Base-by-base conservation (phyloP, 1,284 basidiomycete species). In the Austropuccinia psidii region DNA sequence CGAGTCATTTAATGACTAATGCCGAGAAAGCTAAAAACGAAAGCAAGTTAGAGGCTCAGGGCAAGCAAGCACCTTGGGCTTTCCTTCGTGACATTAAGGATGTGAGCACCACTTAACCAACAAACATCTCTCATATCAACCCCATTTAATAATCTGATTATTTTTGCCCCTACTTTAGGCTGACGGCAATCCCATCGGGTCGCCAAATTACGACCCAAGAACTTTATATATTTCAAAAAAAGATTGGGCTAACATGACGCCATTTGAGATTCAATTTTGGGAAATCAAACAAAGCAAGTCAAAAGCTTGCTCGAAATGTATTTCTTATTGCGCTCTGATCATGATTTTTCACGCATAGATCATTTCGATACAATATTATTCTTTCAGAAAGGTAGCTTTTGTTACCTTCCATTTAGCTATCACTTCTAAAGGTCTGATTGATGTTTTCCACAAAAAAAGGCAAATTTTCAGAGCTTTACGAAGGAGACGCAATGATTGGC, bases 151-250 rank as follows among this genome's bases (percentile, higher is more conserved):
- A 29, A 9, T 24, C 60, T 24, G 33, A 1, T 47, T 35, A 29
- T 39, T n/a, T 62, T 45, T 35, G 47, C 45, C 21, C 68, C 65
- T 19, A 37, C 76, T 69, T 43, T 79, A 93, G 88, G 94, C 90
- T 84, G 91, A 98, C 77, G 86, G 88, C 4, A 85, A 88, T 75
- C 84, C 86, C 57, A 91, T 92, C 17, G 88, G 86, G 43, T 86
- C 95, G 77, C 87, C 90, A 0, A 87, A 90, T n/a, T 98, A 97
- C 79, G 96, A 99, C 79, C 90, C 90, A 2, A 85, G 95, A 74
- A 97, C 96, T 0, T 82, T 98, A 55, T 87, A 86, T 79, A 87
- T 98, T 66, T 94, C 95, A 0, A 83, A 85, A 35, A 85, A 83
- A 60, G 88, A 88, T 0, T 96, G 93, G 93, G 84, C 84, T 19